phyloP scores from a whole-genome alignment of 108 stramenopile genomes.

The Discostella pseudostelligera region DNA sequence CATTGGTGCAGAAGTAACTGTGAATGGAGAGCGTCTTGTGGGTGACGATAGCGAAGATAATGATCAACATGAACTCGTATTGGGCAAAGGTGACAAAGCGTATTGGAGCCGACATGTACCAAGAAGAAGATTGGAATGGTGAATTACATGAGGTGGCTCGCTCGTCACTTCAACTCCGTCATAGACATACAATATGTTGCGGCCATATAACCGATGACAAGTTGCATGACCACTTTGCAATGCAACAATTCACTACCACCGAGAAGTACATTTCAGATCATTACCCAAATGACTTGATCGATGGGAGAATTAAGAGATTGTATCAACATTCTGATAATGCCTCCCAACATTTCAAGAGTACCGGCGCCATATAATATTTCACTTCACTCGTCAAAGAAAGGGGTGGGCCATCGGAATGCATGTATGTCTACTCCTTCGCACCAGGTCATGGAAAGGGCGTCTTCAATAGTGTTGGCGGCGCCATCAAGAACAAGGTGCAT shows the following conservation, averaged over 20 bases:
- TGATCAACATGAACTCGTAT: slow-evolving; percentile 3
- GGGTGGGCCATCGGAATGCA: slow-evolving; percentile 1
- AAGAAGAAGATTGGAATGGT: slow-evolving; percentile 5
- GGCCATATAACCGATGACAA: slow-evolving; percentile 10
- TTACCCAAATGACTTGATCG: slow-evolving; percentile 7
- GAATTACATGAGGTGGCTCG: neutral
- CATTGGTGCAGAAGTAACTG: slow-evolving; percentile 4
- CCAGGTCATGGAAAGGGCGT: slow-evolving; percentile 13
- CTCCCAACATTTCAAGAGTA: slow-evolving; percentile 7
- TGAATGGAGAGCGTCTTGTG: neutral
- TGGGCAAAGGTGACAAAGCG: slow-evolving; percentile 1
- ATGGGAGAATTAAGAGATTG: neutral
- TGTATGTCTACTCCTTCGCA: slow-evolving; percentile 12
- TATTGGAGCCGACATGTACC: neutral
- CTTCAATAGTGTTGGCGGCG: slow-evolving; percentile 3
- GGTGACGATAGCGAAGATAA: neutral
- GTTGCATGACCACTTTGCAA: slow-evolving; percentile 5
- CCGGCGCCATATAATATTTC: slow-evolving; percentile 3
- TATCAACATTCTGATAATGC: slow-evolving; percentile 15
- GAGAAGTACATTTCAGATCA: slow-evolving; percentile 5
- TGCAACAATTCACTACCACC: neutral
- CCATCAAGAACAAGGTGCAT: slow-evolving; percentile 11
- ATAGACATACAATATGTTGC: neutral
- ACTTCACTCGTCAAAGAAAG: neutral
- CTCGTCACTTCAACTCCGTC: neutral